A percentile compares a stretch with the other conserved stretches of the same genome.
These are phyloP conservation scores for Panicum virgatum DNA, from an alignment of 202 grass and related monocot genomes.

Conservation along the genomic window DNA sequence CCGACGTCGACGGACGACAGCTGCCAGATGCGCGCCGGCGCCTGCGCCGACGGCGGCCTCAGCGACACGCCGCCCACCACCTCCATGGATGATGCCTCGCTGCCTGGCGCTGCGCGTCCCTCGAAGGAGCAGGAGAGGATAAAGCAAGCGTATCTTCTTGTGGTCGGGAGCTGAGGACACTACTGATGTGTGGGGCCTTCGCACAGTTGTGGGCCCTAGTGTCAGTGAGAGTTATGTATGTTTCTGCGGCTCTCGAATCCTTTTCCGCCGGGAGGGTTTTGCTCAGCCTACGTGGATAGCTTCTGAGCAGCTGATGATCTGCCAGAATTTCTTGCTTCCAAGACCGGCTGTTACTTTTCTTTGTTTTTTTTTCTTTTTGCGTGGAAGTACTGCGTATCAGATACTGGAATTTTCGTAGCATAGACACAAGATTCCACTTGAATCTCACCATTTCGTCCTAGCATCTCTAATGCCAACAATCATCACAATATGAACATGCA, in stretches of 20 bases:
- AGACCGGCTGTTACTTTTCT: too few species aligned
- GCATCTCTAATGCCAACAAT: too few species aligned
- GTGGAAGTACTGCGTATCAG: too few species aligned
- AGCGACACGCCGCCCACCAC: constrained; percentile 53
- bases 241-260: neutral
- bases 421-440: too few species aligned
- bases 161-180: neutral
- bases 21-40: constrained; percentile 17
- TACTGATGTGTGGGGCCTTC: neutral
- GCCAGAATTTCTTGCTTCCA: neutral
- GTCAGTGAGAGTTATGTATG: neutral
- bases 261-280: neutral
- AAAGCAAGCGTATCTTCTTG: constrained; percentile 27
- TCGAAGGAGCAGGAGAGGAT: constrained; percentile 26
- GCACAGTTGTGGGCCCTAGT: neutral
- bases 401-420: too few species aligned
- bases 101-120: constrained; percentile 10
- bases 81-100: constrained; percentile 40
- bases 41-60: constrained; percentile 24
- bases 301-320: neutral
- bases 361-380: too few species aligned
- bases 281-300: neutral
- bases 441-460: too few species aligned
- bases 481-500: too few species aligned
- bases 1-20: constrained; percentile 29